Evolutionary conservation across 805 yeast species (phyloP), one percentile per base, ranked within the genome.

Genomic region (Pichia scutulata): DNA sequence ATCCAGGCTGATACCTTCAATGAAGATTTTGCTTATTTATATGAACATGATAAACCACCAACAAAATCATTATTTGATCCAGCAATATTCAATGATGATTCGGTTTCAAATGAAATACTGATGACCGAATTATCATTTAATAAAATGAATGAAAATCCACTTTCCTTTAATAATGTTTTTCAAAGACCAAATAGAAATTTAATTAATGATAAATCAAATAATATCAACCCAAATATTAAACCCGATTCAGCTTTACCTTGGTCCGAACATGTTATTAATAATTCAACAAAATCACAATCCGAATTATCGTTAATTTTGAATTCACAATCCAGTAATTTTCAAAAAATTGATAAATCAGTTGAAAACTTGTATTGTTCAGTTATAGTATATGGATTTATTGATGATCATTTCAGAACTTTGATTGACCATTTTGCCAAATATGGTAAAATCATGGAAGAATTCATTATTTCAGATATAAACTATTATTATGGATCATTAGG

Each of bases 351-450:
- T n/a, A 36, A 21, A n/a, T 21, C 9, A 14, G 25, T 30, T 8
- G 46, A 46, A 19, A 45, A 54, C 2, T 42, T 66, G 33, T 89
- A 81, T 49, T 73, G 80, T 44, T 86, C 96, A 0, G 85, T 92
- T 1, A 68, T 90, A 26, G 88, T 92, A 3, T 89, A 86, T 67
- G 98, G 98, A 1, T 92, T 88, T 64, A 89, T 95, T 1, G 95
- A 89, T 60, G 73, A 80, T 2, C 74, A 82, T 55, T 80, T 95
- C 9, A 76, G 75, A 30, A 74, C 75, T 36, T 78, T 92, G 2
- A 74, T 92, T 39, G 77, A 78, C 47, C 53, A 53, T 46, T 54
- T 54, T 45, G 45, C 57, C 2, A 51, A 47, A 21, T 52, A 42
- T 36, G 57, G 58, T 3, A 49, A 49, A 13, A 48, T 51, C 23